These are phyloP conservation scores for Aphanoascus verrucosus DNA, from an alignment of 2,329 filamentous ascomycete species.

Conservation along the genomic window DNA sequence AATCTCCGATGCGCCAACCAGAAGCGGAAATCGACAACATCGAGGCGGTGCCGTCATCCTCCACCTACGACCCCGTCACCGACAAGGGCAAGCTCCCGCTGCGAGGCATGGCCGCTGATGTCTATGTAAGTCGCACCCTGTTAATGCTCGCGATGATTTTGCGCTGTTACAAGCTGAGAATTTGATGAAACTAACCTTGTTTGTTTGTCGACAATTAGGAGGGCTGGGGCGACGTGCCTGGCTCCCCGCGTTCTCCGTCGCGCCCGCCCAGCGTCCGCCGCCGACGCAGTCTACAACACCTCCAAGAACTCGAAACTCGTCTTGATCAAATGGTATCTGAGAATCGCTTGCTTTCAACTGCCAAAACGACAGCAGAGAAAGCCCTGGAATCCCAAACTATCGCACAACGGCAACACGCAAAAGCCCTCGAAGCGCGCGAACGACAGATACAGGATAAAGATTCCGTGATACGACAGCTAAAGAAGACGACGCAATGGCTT, in stretches of 20 bases:
- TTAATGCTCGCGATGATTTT: slow-evolving; percentile 9
- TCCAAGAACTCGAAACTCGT: slow-evolving; percentile 72
- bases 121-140: slow-evolving; percentile 62
- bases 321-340: slow-evolving; percentile 72
- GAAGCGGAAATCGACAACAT: slow-evolving; percentile 22
- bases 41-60: slow-evolving; percentile 39
- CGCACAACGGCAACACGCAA: slow-evolving; percentile 45
- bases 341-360: slow-evolving; percentile 67
- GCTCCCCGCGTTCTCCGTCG: slow-evolving; percentile 77
- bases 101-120: slow-evolving; percentile 72
- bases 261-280: slow-evolving; percentile 92
- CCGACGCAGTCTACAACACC: slow-evolving; percentile 91
- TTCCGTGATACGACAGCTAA: slow-evolving; percentile 72
- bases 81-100: slow-evolving; percentile 78
- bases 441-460: slow-evolving; percentile 69
- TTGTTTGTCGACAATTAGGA: slow-evolving; percentile 49
- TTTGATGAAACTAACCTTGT: slow-evolving; percentile 15
- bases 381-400: slow-evolving; percentile 46
- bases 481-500: slow-evolving; percentile 65
- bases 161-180: slow-evolving; percentile 6
- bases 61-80: slow-evolving; percentile 61
- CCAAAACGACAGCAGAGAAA: slow-evolving; percentile 59
- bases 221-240: slow-evolving; percentile 77
- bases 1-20: slow-evolving; percentile 12
- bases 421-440: slow-evolving; percentile 53